Base-by-base conservation (phyloP, 306 rosid species). In the Rosa lucieae region DNA sequence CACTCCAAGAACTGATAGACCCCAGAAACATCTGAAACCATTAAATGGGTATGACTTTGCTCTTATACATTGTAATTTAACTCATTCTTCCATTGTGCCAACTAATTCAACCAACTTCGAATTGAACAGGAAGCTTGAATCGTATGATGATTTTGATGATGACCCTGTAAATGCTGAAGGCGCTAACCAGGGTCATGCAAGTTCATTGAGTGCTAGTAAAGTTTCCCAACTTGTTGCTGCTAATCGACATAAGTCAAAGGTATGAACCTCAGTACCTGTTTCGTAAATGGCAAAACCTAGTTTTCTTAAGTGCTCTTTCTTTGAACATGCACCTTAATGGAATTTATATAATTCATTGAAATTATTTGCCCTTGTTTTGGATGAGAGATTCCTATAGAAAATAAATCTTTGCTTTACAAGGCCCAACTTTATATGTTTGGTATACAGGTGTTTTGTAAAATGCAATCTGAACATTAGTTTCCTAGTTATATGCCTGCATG, bases 61-160 rank as follows among this genome's bases (percentile, higher is more conserved):
- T 52, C 73, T 63, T 71, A 52, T 73, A 40, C 37, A 53, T 62
- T 11, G 61, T 72, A 29, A 2, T 39, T 29, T 48, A 35, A 65
- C 62, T 73, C 79, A 58, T 82, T 76, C 42, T 13, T 74, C 26
- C 62, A 71, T 58, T 81, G 56, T 75, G 68, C 55, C 52, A 58
- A 81, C 83, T 84, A 70, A 87, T 77, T 84, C 43, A 46, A 47
- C 65, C 62, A 62, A 62, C n/a, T 73, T 81, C 76, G 55, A 73
- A 74, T 77, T 76, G 39, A 67, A 74, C 88, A 94, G 97, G 80
- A 88, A 75, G 86, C 97, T 92, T 2, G 94, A 88, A 77, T 89
- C 95, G 0, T 84, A 84, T 82, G 91, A 88, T 72, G 98, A 92
- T 89, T 92, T 90, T 87, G 90, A 86, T 78, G 98, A 94, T 80